Base-by-base conservation (phyloP, 75 land plant species). In the Pinus albicaulis region DNA sequence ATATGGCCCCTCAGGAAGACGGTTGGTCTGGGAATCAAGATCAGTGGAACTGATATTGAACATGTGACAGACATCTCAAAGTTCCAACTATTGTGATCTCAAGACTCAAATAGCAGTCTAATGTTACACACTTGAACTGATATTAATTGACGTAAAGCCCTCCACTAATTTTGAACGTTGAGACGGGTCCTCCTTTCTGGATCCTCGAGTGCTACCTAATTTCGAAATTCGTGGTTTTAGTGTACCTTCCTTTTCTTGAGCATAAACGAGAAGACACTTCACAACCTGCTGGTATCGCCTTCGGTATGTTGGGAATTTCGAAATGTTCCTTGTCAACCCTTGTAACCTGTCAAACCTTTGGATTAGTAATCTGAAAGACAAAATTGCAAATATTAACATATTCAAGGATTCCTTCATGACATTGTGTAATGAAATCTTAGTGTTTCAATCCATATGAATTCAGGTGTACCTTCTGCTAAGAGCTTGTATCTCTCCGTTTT, bases 401-500 rank as follows among this genome's bases (percentile, higher is more conserved):
- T 60, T 5, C 12, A 5, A 25, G 14, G 57, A 44, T 57, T n/a
- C 31, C 55, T 55, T 24, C 3, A 31, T 15, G 26, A 36, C 48
- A 69, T 41, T 25, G 23, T 41, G 41, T 26, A 31, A 5, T 62
- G 75, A 22, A 55, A 55, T 53, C 14, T 8, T 17, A 38, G 25
- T 15, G 15, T 22, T 69, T 38, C 75, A 24, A 69, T 26, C 19
- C 70, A 73, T 22, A 48, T 44, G 20, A 26, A 55, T 41, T 7
- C 19, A 38, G 55, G 25, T 75, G 31, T 89, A 95, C 98, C 98
- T 91, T 85, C 98, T 82, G 76, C 87, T 85, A 28, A 90, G 80
- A 56, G 95, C 98, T 64, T 90, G 86, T 66, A 95, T 80, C 76
- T 93, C 93, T 64, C 92, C 98, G 66, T 77, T 83, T 75, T 92